Base-by-base conservation (phyloP, 108 stramenopile species). In the Aurantiochytrium sp. region DNA sequence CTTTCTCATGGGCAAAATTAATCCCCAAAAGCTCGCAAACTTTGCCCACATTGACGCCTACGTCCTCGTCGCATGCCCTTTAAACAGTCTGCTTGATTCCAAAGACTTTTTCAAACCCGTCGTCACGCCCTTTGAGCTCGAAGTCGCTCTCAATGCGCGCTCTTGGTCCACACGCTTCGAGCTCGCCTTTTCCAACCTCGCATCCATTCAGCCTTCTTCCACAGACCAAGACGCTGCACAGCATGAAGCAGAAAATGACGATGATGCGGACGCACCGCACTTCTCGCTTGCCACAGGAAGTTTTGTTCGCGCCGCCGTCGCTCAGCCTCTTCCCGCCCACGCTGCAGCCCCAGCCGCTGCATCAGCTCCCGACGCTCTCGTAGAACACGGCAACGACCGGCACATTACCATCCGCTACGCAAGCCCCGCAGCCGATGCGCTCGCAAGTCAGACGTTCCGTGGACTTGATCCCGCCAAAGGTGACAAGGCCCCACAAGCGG, bases 21-120 rank as follows among this genome's bases (percentile, higher is more conserved):
- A 97, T 89, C 94, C 95, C 14, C 96, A 96, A 28, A 98, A 98
- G 88, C 89, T 98, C 29, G 93, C 96, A 49, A 98, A 98, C 90
- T 98, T 97, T 95, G 96, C 96, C 14, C 97, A 97, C 89, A 96
- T 98, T 76, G 98, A 98, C 64, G 95, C 95, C 88, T 98, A 96
- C 89, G 96, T 97, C 43, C 72, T 98, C 60, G 96, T 98, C 5
- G 97, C 96, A 21, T 97, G 97, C 91, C 93, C 95, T 35, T 96
- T 97, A 76, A 95, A 93, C 87, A 93, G 94, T 58, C 93, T 96
- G 76, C 92, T 97, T 58, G 93, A 96, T 89, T 94, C 93, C 72
- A 92, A 93, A 88, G 92, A 92, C 45, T 96, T 95, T 60, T 94
- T 91, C 19, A 93, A 95, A 3, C 96, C 96, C 0, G 94, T 97